Evolutionary conservation across 371 early-diverging fungal genomes (phyloP).

Genomic region (Dichotomocladium elegans): DNA sequence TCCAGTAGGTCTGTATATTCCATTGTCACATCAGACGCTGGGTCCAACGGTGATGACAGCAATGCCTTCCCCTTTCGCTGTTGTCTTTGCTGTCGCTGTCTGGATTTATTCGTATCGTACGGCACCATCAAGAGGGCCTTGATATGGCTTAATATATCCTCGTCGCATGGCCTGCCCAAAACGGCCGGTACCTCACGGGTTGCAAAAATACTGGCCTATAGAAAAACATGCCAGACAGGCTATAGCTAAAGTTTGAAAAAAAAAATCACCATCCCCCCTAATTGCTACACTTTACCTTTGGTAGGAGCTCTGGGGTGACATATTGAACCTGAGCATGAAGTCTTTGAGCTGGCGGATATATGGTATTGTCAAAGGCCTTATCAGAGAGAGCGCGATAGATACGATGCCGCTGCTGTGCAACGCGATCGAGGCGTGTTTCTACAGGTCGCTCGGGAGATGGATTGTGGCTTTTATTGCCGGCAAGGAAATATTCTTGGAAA

Average conservation of each 20-base stretch:
- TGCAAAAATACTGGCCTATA: slow-evolving; percentile 23
- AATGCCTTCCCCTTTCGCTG: background rate
- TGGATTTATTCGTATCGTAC: slow-evolving; percentile 4
- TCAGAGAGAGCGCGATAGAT: slow-evolving; percentile 14
- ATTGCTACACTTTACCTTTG: too few relatives aligned
- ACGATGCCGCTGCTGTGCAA: slow-evolving; percentile 12
- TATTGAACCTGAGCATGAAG: slow-evolving; percentile 9
- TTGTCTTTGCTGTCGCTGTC: background rate
- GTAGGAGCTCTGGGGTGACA: slow-evolving; percentile 33
- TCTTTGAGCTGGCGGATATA: slow-evolving; percentile 22
- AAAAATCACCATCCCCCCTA: background rate
- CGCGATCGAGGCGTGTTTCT: slow-evolving; percentile 12
- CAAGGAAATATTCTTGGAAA: slow-evolving; percentile 37
- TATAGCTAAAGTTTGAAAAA: too few relatives aligned
- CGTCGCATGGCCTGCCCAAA: slow-evolving; percentile 18
- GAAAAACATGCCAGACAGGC: background rate
- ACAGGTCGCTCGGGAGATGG: slow-evolving; percentile 16
- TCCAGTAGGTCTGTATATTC: slow-evolving; percentile 17
- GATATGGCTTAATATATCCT: slow-evolving; percentile 25
- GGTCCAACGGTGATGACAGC: too few relatives aligned
- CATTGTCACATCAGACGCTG: slow-evolving; percentile 10
- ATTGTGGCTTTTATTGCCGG: slow-evolving; percentile 26
- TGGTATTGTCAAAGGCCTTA: background rate
- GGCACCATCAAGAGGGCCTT: slow-evolving; percentile 28
- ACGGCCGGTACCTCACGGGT: slow-evolving; percentile 27